Percentiles rank a stretch among this genome's conserved stretches.
phyloP scores from a whole-genome alignment of 2,329 filamentous ascomycete species.

The Grosmannia clavigera region DNA sequence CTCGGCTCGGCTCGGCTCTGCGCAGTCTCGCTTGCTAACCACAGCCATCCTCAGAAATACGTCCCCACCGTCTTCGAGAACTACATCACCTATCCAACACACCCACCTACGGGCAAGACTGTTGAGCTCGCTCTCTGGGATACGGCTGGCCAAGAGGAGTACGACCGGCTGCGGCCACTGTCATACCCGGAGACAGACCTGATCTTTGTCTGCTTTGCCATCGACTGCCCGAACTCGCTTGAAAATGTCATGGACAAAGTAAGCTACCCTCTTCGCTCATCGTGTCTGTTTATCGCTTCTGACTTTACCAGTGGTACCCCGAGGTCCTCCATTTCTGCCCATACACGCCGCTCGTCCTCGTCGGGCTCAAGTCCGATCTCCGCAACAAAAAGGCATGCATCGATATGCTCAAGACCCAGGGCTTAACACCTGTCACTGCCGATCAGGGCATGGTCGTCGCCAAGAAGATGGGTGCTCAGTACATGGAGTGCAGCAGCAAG shows the following conservation, averaged over 20 bases:
- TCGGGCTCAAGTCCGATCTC: slow-evolving; percentile 93
- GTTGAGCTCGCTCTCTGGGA: slow-evolving; percentile 97
- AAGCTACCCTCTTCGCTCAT: slow-evolving; percentile 17
- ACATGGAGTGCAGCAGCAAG: slow-evolving; percentile 98
- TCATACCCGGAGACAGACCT: slow-evolving; percentile 98
- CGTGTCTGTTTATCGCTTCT: slow-evolving; percentile 13
- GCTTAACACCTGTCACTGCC: slow-evolving; percentile 83
- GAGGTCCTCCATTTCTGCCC: slow-evolving; percentile 99
- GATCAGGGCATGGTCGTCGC: slow-evolving; percentile 84
- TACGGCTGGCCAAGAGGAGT: slow-evolving; percentile 96
- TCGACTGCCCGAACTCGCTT: slow-evolving; percentile 94
- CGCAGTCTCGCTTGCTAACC: neutral
- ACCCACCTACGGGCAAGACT: slow-evolving; percentile 78
- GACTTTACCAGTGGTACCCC: slow-evolving; percentile 71
- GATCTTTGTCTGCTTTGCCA: slow-evolving; percentile 97
- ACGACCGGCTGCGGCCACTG: slow-evolving; percentile 86
- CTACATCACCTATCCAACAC: slow-evolving; percentile 95
- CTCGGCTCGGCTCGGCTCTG: neutral
- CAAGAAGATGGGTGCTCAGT: slow-evolving; percentile 84
- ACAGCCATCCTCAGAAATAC: slow-evolving; percentile 63
- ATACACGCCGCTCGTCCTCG: slow-evolving; percentile 87
- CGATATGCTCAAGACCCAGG: slow-evolving; percentile 96
- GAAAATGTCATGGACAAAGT: slow-evolving; percentile 99
- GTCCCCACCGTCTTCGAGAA: slow-evolving; percentile 99
- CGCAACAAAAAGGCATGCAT: slow-evolving; percentile 93